A percentile compares a stretch with the other conserved stretches of the same genome.
Conservation (phyloP, 1,139 yeast species). For the Diutina neorugosa region DNA sequence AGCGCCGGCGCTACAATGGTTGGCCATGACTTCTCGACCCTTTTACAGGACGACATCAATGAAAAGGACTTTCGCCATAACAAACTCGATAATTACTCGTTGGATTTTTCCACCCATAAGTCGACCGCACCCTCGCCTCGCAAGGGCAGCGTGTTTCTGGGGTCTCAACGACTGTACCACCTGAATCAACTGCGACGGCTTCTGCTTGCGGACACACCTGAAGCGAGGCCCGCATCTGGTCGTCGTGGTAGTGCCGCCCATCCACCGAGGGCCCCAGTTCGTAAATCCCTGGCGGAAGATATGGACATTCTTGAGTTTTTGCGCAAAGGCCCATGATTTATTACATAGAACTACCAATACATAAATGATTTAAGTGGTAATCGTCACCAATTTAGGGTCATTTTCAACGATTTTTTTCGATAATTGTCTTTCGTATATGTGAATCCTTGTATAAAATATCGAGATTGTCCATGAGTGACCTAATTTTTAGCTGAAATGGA, state of each 20-base stretch:
- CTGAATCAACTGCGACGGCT: not conserved
- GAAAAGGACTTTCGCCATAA: constrained; percentile 19
- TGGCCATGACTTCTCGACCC: constrained; percentile 27
- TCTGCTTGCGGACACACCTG: constrained; percentile 11
- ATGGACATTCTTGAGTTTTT: constrained; percentile 40
- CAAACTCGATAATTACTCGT: constrained; percentile 21
- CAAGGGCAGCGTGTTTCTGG: not conserved
- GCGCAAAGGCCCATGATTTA: constrained; percentile 23
- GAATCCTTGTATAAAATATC: too few species aligned
- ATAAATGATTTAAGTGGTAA: not conserved
- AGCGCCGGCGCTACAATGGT: constrained; percentile 8
- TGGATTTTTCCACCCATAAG: constrained; percentile 11
- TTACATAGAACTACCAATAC: not conserved
- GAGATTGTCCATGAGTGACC: too few species aligned
- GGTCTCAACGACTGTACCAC: not conserved
- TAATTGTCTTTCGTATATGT: too few species aligned
- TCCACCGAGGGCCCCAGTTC: not conserved
- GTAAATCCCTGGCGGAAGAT: constrained; percentile 11
- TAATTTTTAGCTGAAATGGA: too few species aligned
- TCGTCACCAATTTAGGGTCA: too few species aligned
- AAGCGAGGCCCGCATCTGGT: not conserved
- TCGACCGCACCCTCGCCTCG: constrained; percentile 6
- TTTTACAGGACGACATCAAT: constrained; percentile 18
- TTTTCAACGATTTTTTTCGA: too few species aligned
- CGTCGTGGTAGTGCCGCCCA: not conserved